Evolutionary conservation across 345 rosid species (phyloP), one percentile per base, ranked within the genome.

Genomic region (Gossypium thurberi): DNA sequence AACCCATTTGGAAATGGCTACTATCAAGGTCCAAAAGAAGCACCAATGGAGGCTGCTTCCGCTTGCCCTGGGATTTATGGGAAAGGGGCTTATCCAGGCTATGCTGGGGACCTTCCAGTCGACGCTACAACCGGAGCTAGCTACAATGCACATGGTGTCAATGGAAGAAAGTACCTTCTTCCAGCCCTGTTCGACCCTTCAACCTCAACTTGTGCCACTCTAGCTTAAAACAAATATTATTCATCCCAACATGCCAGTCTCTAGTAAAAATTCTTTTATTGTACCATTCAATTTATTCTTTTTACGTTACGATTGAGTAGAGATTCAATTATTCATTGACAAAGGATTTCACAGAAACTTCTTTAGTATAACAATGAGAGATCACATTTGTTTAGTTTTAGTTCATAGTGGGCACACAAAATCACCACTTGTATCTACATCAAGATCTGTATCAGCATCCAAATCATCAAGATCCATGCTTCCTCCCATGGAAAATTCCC

Each of bases 1-100:
- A 92, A 92, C 70, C 97, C 97, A 0, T 92, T 90, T 48, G 92
- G 91, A 37, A 87, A 88, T 66, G 98, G 98, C 9, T 93, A 83
- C 72, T 91, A 80, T 44, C 95, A 91, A 72, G 98, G 97, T 2
- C 85, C 90, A 2, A 85, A 85, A 42, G 90, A 84, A 40, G 91
- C 95, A 1, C 88, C 97, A 4, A 78, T 89, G 12, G 98, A 93
- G 82, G 98, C 94, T 28, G 91, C 37, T 3, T 58, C 62, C 1
- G 62, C 62, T 3, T 58, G 62, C 13, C 62, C 62, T 1, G 62
- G 62, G 33, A 23, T 23, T 58, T 23, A 58, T 58, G 62, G 62
- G 12, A 23, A 58, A 58, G 62, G 37, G 62, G 62, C 62, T 58
- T 58, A 58, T 23, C 62, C 62, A 25, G 37, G 37, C 8, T 58